phyloP scores from a whole-genome alignment of 768 basidiomycete genomes.

The Suillus plorans region DNA sequence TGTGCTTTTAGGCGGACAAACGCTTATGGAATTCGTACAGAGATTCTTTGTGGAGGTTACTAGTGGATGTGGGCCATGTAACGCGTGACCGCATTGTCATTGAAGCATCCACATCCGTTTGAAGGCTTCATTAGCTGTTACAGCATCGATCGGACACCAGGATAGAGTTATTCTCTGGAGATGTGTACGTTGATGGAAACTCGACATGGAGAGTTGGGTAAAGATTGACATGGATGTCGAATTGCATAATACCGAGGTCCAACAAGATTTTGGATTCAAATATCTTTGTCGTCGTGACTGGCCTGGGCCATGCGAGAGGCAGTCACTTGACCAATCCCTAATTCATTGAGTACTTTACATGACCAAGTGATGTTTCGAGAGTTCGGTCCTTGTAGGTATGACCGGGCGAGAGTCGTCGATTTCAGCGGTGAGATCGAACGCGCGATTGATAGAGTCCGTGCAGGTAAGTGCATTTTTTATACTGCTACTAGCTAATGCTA shows the following conservation, averaged over 20 bases:
- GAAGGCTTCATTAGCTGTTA: too few relatives aligned
- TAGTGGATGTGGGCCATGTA: background rate
- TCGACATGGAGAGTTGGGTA: background rate
- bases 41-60: background rate
- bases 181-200: background rate
- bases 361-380: background rate
- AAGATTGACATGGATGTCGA: background rate
- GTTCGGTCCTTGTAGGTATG: background rate
- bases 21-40: background rate
- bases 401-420: background rate
- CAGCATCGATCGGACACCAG: too few relatives aligned
- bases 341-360: background rate
- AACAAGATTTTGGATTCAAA: background rate
- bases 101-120: too few relatives aligned
- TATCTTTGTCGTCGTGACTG: background rate
- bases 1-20: background rate
- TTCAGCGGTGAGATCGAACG: background rate
- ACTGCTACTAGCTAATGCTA: background rate
- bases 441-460: background rate
- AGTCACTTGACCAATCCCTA: background rate
- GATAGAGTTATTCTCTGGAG: background rate
- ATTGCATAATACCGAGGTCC: background rate
- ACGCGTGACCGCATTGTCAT: background rate
- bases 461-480: background rate
- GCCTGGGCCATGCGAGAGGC: background rate